phyloP scores from a whole-genome alignment of 768 basidiomycete species.

The Suillus bovinus region DNA sequence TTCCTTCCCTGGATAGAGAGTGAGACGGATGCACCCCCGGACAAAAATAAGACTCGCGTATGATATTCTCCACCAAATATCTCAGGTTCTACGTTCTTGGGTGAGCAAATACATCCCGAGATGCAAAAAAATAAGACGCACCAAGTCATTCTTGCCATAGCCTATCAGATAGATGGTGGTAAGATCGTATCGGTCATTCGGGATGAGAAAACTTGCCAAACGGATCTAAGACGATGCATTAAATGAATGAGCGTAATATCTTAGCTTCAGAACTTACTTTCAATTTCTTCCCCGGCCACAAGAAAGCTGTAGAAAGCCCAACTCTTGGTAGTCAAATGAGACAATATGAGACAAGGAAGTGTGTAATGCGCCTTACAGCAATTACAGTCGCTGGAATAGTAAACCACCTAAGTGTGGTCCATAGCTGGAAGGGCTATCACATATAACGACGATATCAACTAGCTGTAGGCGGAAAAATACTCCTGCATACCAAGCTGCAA shows the following conservation, averaged over 20 bases:
- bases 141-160: slow-evolving; percentile 74
- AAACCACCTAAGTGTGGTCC: slow-evolving; percentile 50
- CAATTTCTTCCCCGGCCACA: slow-evolving; percentile 72
- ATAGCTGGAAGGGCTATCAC: slow-evolving; percentile 64
- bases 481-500: slow-evolving; percentile 52
- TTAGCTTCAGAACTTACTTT: slow-evolving; percentile 48
- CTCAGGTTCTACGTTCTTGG: slow-evolving; percentile 50
- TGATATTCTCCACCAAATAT: slow-evolving; percentile 68
- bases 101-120: neutral
- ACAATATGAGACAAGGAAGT: neutral
- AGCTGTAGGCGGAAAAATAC: neutral
- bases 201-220: slow-evolving; percentile 35
- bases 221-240: slow-evolving; percentile 36
- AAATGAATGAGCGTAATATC: slow-evolving; percentile 5
- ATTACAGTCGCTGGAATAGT: slow-evolving; percentile 64
- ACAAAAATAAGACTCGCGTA: slow-evolving; percentile 38
- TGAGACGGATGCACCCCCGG: neutral
- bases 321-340: slow-evolving; percentile 33
- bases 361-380: slow-evolving; percentile 36
- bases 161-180: slow-evolving; percentile 26
- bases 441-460: neutral
- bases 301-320: slow-evolving; percentile 76
- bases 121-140: slow-evolving; percentile 28
- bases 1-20: slow-evolving; percentile 46
- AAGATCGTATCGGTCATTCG: neutral